Base-by-base conservation (phyloP, 176 grass and related monocot species). In the Rhynchospora pubera region DNA sequence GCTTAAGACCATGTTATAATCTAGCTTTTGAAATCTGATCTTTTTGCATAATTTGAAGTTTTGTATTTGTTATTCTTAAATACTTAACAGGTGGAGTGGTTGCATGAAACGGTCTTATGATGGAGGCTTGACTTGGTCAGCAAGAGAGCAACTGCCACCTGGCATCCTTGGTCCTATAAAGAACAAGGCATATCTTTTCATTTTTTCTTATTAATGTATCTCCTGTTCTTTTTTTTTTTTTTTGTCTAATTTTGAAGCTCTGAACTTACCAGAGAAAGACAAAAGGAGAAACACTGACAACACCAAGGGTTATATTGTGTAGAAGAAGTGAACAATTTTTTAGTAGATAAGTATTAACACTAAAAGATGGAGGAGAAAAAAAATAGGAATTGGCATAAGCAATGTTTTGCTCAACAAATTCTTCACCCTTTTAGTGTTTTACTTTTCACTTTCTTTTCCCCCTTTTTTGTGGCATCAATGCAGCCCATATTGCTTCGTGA, bases 91-190 rank as follows among this genome's bases (percentile, higher is more conserved):
- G 80, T 98, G 96, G 96, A 98, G 96, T 78, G 96, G 96, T 86
- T 88, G 85, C 85, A 94, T 98, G 92, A 98, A 94, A 91, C 88
- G 92, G 63, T 98, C 96, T 3, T 21, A 80, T 21, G 92, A 98
- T 83, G 87, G 89, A 3, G 96, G 96, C 57, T 69, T 87, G 77
- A 93, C 90, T 6, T 98, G 96, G 96, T 93, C 92, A 32, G 50
- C 85, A 26, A 87, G 96, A 90, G 87, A 94, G 60, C 96, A 98
- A 84, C 82, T 98, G 39, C 92, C 96, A 62, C 87, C 96, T 89
- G 92, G 96, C 43, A 98, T 98, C 53, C 92, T 98, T 82, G 96
- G 96, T 22, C 92, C 96, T 84, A 93, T 91, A 79, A 98, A 98
- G 79, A 98, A 98, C 82, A 94, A 98, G 90, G 92, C 61, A 92